Percentiles rank a stretch among this genome's conserved stretches.
phyloP scores from a whole-genome alignment of 129 eudicot genomes.

The Erigeron canadensis region DNA sequence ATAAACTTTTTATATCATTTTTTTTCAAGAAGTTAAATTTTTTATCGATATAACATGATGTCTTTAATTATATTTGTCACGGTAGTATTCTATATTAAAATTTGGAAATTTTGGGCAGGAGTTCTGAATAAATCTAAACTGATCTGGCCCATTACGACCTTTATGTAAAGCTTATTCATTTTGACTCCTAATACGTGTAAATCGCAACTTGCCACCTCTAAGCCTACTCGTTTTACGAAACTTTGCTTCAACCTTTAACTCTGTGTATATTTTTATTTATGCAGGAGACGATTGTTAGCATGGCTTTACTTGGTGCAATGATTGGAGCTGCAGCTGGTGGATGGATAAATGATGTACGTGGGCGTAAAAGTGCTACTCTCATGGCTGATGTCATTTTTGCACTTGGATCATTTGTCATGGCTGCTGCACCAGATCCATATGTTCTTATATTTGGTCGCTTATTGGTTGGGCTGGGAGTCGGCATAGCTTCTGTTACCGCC shows the following conservation, averaged over 20 bases:
- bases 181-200: background rate
- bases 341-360: slow-evolving; percentile 57
- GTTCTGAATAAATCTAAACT: no score
- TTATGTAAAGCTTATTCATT: no score
- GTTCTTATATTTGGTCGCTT: slow-evolving; percentile 74
- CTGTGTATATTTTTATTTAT: background rate
- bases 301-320: slow-evolving; percentile 88
- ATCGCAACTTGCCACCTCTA: background rate
- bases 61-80: no score
- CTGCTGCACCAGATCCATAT: slow-evolving; percentile 74
- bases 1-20: no score
- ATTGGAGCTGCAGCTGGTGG: slow-evolving; percentile 75
- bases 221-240: background rate
- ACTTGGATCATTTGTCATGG: slow-evolving; percentile 65
- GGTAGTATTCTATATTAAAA: no score
- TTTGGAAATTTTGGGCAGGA: no score
- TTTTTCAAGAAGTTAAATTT: no score
- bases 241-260: background rate
- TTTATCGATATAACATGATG: no score
- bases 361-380: slow-evolving; percentile 54
- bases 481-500: slow-evolving; percentile 84
- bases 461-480: slow-evolving; percentile 81
- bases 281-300: slow-evolving; percentile 79
- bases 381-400: slow-evolving; percentile 65
- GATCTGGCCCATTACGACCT: no score